These are phyloP conservation scores for Helotiales sp. DNA, from an alignment of 2,329 filamentous ascomycete species.

Conservation along the genomic window DNA sequence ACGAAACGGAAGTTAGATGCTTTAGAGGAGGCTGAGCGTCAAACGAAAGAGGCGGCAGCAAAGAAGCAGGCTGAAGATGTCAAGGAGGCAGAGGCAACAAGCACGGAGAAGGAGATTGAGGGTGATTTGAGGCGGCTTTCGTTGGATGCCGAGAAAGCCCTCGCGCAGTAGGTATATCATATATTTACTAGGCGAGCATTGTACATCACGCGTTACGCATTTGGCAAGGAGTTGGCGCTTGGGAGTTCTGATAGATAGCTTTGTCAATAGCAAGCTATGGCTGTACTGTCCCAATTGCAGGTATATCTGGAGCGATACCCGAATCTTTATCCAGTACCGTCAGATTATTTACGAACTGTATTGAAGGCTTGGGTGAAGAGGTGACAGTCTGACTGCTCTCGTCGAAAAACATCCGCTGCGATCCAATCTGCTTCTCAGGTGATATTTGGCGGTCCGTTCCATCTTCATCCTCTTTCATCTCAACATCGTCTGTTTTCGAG, in stretches of 20 bases:
- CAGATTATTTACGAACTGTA: conserved; percentile 24
- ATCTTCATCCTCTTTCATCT: background rate
- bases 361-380: conserved; percentile 12
- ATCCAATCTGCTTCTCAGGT: conserved; percentile 1
- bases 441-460: background rate
- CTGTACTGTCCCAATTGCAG: conserved; percentile 32
- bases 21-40: conserved; percentile 34
- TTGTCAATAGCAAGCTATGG: conserved; percentile 28
- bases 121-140: conserved; percentile 32
- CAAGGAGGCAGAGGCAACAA: conserved; percentile 10
- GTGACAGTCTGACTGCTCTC: conserved; percentile 15
- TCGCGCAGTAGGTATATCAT: background rate
- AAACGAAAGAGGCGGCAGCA: conserved; percentile 28
- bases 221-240: conserved; percentile 21
- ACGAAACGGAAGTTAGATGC: conserved; percentile 39
- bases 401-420: conserved; percentile 19
- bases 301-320: conserved; percentile 26
- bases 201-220: conserved; percentile 11
- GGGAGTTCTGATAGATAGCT: conserved; percentile 19
- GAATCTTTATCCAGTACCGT: conserved; percentile 23
- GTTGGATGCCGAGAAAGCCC: conserved; percentile 31
- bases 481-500: conserved; percentile 1
- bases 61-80: conserved; percentile 24
- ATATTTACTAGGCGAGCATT: background rate
- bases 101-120: conserved; percentile 26